Base-by-base conservation (phyloP, 2,329 filamentous ascomycete species). In the Pseudopyrenochaeta lycopersici region DNA sequence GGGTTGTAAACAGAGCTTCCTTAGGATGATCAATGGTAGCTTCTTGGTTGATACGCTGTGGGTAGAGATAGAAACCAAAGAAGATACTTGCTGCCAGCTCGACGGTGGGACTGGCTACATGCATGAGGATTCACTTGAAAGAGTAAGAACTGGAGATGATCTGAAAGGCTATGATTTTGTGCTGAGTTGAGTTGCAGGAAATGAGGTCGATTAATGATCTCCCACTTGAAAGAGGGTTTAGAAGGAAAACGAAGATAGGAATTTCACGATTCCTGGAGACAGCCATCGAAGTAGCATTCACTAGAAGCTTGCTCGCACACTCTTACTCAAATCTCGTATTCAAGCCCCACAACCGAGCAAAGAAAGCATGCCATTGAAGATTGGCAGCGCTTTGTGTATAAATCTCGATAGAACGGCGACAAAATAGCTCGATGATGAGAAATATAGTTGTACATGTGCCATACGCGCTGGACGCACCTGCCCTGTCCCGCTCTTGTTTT, bases 31-130 rank as follows among this genome's bases (percentile, higher is more conserved):
- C 44, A 30, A 48, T 36, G 14, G 31, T 18, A 12, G 11, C 7
- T 30, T 52, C 36, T 43, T 43, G 48, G 17, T 41, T n/a, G 5
- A 47, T 31, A 12, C 42, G 48, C 10, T n/a, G 15, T 11, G 43
- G 21, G 21, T 52, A 52, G 1, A 52, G 30, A 18, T 20, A 12
- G 0, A 29, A 29, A 5, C 49, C 49, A 7, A 52, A 18, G 1
- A 52, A 17, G n/a, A 38, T 12, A 21, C n/a, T 23, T 27, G 36
- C 31, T 29, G 49, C 49, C 38, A 17, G 39, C 1, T 2, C 32
- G 7, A 31, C 41, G 20, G 48, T 50, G 3, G 45, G 21, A 20
- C 21, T 21, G 29, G 47, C 36, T n/a, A 6, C 9, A 12, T 21
- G 36, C 17, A 18, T 14, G 18, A 14, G n/a, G n/a, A n/a, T n/a